Base-by-base conservation (phyloP, 2,329 filamentous ascomycete genomes). In the Tolypocladium endophyticum region DNA sequence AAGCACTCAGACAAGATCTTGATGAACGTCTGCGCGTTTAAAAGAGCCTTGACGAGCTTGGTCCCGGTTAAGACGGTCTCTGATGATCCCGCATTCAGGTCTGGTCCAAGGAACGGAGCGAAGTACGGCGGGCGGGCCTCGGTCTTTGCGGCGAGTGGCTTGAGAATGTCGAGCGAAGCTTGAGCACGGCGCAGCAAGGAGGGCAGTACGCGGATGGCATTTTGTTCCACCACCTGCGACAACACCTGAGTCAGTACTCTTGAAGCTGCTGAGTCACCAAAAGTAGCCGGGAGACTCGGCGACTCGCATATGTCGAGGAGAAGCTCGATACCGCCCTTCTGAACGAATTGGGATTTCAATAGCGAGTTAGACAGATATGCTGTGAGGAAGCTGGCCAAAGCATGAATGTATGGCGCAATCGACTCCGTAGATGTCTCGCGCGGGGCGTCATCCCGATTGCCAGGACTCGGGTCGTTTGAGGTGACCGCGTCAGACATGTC, bases 261-360 rank as follows among this genome's bases (percentile, higher is more conserved):
- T 59, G 87, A 87, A 4, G 89, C 84, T 58, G 81, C 75, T 7
- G 83, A 82, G 47, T 88, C 86, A 45, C 86, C 71, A 62, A 73
- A 76, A 20, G 65, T 86, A 33, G 71, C 86, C 1, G 90, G 86
- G 55, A 97, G 80, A 70, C 90, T 92, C 6, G 91, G 88, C 36
- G 92, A 84, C 58, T 89, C 90, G 47, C 88, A 88, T 59, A 97
- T 84, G 69, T 97, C 91, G 58, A 99, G 79, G 25, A 97, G 79
- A 57, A 88, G 80, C 71, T 97, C 91, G 30, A 93, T 85, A 8
- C 91, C 94, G 60, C 92, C 90, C 56, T 83, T 82, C 59, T 89
- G 84, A 63, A 94, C 85, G 68, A 97, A 93, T 30, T 83, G 81
- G 23, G 80, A 77, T 72, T 89, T 92, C 66, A 95, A 81, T 39